Evolutionary conservation across 1,284 basidiomycete genomes (phyloP).

Genomic region (Ceratobasidium sp.): DNA sequence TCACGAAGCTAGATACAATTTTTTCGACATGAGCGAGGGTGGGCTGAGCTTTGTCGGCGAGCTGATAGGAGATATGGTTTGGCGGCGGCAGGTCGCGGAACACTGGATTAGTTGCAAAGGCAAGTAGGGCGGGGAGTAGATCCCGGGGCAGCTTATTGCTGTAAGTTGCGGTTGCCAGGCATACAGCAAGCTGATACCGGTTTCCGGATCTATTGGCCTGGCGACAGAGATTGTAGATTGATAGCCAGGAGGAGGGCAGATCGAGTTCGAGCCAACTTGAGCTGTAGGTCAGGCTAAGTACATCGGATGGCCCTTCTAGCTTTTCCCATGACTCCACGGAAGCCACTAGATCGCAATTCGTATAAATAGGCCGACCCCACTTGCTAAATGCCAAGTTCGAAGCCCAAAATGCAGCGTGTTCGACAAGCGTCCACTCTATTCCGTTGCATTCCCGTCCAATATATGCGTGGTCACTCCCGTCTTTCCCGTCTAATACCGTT

Average conservation of each 20-base stretch:
- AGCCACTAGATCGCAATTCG: neutral
- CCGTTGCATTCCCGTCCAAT: neutral
- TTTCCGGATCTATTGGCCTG: neutral
- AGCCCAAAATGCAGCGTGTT: conserved; percentile 9
- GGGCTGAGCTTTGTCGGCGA: conserved; percentile 17
- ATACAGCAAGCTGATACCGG: neutral
- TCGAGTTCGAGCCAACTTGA: neutral
- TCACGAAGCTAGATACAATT: neutral
- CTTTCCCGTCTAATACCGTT: neutral
- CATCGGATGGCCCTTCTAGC: neutral
- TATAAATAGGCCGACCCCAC: conserved; percentile 1
- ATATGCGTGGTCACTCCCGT: neutral
- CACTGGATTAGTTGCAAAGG: conserved; percentile 26
- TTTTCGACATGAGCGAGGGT: neutral
- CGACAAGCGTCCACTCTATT: neutral
- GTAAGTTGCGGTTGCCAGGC: neutral
- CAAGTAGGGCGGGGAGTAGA: conserved; percentile 15
- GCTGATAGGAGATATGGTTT: neutral
- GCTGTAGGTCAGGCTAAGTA: conserved; percentile 1
- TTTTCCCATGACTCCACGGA: neutral
- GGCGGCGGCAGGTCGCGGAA: conserved; percentile 29
- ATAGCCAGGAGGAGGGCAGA: neutral
- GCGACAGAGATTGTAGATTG: conserved; percentile 24
- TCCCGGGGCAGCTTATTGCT: neutral
- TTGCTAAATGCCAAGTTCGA: neutral